phyloP scores from a whole-genome alignment of 208 protist genomes.

The Crithidia expoeki region DNA sequence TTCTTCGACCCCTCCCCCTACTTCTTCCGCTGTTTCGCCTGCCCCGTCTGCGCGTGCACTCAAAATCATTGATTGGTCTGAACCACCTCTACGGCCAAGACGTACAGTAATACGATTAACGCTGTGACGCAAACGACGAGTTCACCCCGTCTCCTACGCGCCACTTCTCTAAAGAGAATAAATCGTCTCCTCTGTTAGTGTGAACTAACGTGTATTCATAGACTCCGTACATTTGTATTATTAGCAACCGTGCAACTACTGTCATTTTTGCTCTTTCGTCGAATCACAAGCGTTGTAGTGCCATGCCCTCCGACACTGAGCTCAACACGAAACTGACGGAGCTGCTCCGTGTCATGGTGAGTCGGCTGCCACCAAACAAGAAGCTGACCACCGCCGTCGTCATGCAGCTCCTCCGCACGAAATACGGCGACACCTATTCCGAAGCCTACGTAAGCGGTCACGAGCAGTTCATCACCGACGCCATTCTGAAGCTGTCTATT shows the following conservation, averaged over 20 bases:
- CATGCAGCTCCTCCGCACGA: conserved; percentile 66
- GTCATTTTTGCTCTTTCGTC: no score
- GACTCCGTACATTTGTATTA: background rate
- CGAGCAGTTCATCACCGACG: conserved; percentile 47
- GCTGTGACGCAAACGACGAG: no score
- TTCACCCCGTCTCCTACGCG: no score
- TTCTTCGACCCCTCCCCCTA: no score
- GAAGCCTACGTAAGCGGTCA: conserved; percentile 59
- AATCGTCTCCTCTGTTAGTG: background rate
- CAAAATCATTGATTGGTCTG: no score
- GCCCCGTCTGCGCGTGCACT: no score
- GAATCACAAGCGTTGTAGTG: no score
- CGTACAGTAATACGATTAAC: no score
- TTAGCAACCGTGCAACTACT: no score
- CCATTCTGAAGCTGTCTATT: conserved; percentile 47
- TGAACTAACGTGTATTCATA: background rate
- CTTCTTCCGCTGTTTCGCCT: no score
- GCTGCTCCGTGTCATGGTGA: conserved; percentile 73
- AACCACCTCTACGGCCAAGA: no score
- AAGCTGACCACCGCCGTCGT: conserved; percentile 67
- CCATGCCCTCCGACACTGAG: conserved; percentile 43
- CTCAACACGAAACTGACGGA: conserved; percentile 64
- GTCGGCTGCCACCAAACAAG: conserved; percentile 75
- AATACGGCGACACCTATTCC: conserved; percentile 64
- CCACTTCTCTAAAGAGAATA: no score